A percentile compares a stretch with the other conserved stretches of the same genome.
These are phyloP conservation scores for Achlya hypogyna DNA, from an alignment of 352 stramenopile genomes.

Conservation along the genomic window DNA sequence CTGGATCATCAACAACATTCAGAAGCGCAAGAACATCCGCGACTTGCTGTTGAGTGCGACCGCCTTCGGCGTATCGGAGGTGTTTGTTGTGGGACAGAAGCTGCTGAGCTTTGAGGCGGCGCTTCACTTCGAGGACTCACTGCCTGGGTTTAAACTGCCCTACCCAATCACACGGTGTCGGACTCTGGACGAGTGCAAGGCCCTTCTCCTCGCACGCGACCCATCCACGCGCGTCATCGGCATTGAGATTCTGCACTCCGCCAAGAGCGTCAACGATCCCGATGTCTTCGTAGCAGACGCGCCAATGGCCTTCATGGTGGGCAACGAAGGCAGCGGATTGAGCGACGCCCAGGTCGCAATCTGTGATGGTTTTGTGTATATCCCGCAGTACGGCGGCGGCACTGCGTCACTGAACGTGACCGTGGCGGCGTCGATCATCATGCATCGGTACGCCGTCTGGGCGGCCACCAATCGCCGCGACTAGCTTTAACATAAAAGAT, in stretches of 20 bases:
- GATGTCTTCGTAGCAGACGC: slow-evolving; percentile 41
- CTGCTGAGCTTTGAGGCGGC: slow-evolving; percentile 41
- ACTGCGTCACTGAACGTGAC: slow-evolving; percentile 95
- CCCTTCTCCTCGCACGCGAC: slow-evolving; percentile 38
- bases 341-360: slow-evolving; percentile 84
- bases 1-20: slow-evolving; percentile 90
- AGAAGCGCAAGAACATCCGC: slow-evolving; percentile 85
- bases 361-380: slow-evolving; percentile 92
- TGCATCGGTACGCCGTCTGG: slow-evolving; percentile 87
- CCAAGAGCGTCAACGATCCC: slow-evolving; percentile 56
- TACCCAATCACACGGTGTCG: slow-evolving; percentile 56
- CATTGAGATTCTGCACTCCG: slow-evolving; percentile 89
- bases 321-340: slow-evolving; percentile 93
- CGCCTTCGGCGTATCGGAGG: slow-evolving; percentile 68
- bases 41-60: slow-evolving; percentile 78
- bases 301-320: slow-evolving; percentile 91
- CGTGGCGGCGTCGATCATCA: slow-evolving; percentile 89
- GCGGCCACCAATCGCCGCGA: slow-evolving; percentile 18
- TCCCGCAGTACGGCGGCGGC: slow-evolving; percentile 90
- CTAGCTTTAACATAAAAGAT: no score
- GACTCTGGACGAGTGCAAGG: slow-evolving; percentile 72
- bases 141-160: slow-evolving; percentile 36
- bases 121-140: slow-evolving; percentile 47
- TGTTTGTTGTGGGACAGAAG: slow-evolving; percentile 86
- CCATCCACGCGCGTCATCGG: slow-evolving; percentile 78